Evolutionary conservation across 75 land plant species (phyloP), one percentile per base, ranked within the genome.

Genomic region (Picea glauca): DNA sequence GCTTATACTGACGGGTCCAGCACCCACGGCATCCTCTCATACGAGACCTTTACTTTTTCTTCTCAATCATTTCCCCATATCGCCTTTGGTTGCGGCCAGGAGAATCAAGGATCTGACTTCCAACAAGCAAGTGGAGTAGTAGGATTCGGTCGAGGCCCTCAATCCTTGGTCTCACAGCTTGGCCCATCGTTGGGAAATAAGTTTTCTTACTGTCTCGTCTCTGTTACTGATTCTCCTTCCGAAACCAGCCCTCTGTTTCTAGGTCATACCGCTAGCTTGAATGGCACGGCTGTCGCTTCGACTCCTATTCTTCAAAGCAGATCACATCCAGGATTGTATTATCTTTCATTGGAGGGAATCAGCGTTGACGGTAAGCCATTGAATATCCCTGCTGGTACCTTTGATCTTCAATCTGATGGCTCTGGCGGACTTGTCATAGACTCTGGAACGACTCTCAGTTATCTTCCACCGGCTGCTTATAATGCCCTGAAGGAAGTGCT

Each of bases 181-280:
- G 73, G 73, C 4, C 58, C 79, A 4, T 23, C 78, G 4, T 65
- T 65, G 9, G 58, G 43, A 0, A 66, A 64, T 13, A 80, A 84
- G 43, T 85, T 85, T 58, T 83, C 86, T 75, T 85, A 85, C 74
- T 85, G 86, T 65, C 58, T 85, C 43, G 79, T 82, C 6, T 60
- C 77, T 14, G 38, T 56, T 21, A 58, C 62, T 38, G 72, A 58
- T 35, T 17, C 78, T 5, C 18, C 80, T 3, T 57, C 80, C 15
- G 31, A 35, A 35, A 54, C 77, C 33, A 84, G 85, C 58, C 40
- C 81, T 14, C 60, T 83, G 57, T 54, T 58, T 13, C 60, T 80
- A 17, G 82, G 81, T 0, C 1, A 58, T 18, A 35, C 76, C 15
- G 60, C 76, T 13, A 58, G 61, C 31, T 33, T 40, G 43, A 38